Conservation (phyloP, 306 rosid species). For the Inga laurina region DNA sequence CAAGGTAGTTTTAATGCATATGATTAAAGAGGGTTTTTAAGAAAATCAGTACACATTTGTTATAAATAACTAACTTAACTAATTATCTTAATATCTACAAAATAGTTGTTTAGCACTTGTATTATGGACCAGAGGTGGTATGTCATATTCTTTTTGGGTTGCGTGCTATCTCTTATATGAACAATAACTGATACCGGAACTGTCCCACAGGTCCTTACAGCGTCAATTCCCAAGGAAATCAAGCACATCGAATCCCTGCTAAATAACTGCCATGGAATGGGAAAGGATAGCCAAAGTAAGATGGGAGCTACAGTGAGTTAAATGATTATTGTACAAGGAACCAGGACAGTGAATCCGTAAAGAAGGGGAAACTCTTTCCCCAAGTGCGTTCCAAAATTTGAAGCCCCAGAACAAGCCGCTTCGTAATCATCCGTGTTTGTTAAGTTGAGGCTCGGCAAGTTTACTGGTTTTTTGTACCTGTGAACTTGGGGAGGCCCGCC, state of each 20-base stretch:
- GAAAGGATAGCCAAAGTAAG: slow-evolving; percentile 40
- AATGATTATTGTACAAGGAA: slow-evolving; percentile 28
- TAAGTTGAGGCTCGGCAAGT: background rate
- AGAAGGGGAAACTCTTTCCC: background rate
- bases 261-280: slow-evolving; percentile 63
- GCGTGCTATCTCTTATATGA: background rate
- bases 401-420: background rate
- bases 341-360: slow-evolving; percentile 14
- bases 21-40: no score
- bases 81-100: no score
- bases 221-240: slow-evolving; percentile 83
- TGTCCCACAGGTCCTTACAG: slow-evolving; percentile 74
- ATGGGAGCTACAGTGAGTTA: slow-evolving; percentile 40
- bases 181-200: background rate
- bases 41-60: no score
- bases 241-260: slow-evolving; percentile 80
- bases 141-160: background rate
- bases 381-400: background rate
- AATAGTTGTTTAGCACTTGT: no score
- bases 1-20: no score
- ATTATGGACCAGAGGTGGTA: no score
- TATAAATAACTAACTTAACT: no score
- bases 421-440: background rate
- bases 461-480: background rate
- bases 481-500: background rate